phyloP scores from a whole-genome alignment of 192 early-diverging fungal species.

The Rhizoclosmatium globosum region DNA sequence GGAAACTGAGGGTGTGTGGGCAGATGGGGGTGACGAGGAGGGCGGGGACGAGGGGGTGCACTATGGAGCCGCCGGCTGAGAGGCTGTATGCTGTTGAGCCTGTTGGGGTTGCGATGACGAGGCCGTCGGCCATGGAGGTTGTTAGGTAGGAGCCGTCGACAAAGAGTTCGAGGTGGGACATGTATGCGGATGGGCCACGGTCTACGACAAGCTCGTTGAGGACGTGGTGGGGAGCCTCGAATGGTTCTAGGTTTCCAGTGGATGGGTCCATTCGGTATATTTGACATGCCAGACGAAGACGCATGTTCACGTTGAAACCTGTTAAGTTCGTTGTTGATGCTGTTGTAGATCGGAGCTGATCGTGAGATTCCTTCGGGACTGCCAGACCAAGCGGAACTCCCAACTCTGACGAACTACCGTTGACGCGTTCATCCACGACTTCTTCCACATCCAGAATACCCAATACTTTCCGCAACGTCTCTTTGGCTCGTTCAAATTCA shows the following conservation, averaged over 20 bases:
- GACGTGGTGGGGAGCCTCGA: conserved; percentile 77
- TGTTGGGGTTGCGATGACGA: conserved; percentile 93
- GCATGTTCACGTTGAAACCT: conserved; percentile 85
- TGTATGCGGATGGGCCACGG: conserved; percentile 89
- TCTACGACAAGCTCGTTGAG: conserved; percentile 96
- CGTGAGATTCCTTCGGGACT: neutral
- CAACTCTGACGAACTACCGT: neutral
- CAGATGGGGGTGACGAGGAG: conserved; percentile 75
- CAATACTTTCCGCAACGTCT: conserved; percentile 63
- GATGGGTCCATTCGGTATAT: conserved; percentile 65
- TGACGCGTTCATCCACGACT: neutral
- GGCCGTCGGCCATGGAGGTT: conserved; percentile 72
- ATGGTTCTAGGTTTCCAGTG: neutral
- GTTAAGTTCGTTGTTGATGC: neutral
- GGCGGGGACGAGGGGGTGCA: conserved; percentile 94
- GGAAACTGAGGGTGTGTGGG: conserved; percentile 73
- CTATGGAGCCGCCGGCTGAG: conserved; percentile 94
- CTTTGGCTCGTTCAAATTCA: conserved; percentile 68
- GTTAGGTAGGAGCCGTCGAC: conserved; percentile 93
- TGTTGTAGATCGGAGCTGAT: neutral
- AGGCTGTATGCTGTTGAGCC: conserved; percentile 70
- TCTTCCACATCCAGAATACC: neutral
- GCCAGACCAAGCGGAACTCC: neutral
- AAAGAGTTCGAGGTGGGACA: conserved; percentile 80
- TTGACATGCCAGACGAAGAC: conserved; percentile 93